phyloP scores from a whole-genome alignment of 148 eudicot species.

The Polygonum maritimum region DNA sequence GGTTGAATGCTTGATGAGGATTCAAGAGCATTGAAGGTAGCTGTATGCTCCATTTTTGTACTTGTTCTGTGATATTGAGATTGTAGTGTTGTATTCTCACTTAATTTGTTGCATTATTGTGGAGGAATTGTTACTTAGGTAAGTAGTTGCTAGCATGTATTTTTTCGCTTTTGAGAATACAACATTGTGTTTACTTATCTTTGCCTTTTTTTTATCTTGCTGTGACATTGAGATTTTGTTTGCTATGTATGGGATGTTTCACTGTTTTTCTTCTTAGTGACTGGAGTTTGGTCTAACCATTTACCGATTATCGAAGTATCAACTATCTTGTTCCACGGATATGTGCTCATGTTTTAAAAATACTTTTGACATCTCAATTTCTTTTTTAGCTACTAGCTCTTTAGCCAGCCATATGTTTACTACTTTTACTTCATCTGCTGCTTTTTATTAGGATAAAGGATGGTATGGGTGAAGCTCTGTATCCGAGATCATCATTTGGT shows the following conservation, averaged over 20 bases:
- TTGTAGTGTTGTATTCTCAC: neutral
- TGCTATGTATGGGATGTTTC: neutral
- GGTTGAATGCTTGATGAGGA: conserved; percentile 46
- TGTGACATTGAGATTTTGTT: no score
- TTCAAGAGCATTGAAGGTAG: conserved; percentile 64
- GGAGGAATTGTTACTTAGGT: neutral
- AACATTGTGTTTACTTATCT: neutral
- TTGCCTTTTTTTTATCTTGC: neutral
- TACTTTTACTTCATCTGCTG: neutral
- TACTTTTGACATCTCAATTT: neutral
- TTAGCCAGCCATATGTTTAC: neutral
- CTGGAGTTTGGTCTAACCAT: neutral
- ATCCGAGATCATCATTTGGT: conserved; percentile 66
- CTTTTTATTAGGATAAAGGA: conserved; percentile 48
- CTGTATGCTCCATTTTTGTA: neutral
- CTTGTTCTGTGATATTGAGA: neutral
- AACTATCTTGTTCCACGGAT: neutral
- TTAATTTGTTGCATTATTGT: neutral
- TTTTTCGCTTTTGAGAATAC: no score
- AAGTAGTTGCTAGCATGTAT: neutral
- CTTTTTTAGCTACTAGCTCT: neutral
- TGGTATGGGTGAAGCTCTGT: conserved; percentile 53
- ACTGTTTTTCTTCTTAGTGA: neutral
- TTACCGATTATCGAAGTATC: neutral
- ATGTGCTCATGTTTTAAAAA: neutral